phyloP scores from a whole-genome alignment of 495 filamentous ascomycete genomes.

The Penicillium manginii region DNA sequence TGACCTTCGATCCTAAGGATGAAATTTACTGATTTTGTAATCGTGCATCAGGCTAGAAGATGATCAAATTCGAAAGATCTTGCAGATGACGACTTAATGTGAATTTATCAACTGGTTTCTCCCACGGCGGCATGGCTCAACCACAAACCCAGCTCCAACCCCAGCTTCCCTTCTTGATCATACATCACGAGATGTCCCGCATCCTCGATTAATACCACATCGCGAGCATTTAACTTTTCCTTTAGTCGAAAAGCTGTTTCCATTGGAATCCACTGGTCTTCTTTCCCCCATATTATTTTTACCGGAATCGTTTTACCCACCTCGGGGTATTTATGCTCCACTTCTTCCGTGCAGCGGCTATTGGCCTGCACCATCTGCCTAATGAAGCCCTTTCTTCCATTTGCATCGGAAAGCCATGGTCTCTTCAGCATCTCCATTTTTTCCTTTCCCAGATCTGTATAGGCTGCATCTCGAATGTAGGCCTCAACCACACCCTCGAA shows the following conservation, averaged over 20 bases:
- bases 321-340: constrained; percentile 29
- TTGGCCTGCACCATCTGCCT: constrained; percentile 36
- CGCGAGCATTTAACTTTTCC: constrained; percentile 19
- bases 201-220: constrained; percentile 33
- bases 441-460: constrained; percentile 20
- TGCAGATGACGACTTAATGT: background rate
- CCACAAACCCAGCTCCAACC: constrained; percentile 34
- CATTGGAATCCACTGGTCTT: constrained; percentile 38
- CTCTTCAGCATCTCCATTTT: constrained; percentile 27
- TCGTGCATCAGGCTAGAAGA: background rate
- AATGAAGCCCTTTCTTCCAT: constrained; percentile 30
- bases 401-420: constrained; percentile 29
- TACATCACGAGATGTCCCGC: constrained; percentile 41
- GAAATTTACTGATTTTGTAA: background rate
- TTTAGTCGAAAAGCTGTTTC: constrained; percentile 28
- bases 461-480: constrained; percentile 37
- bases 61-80: background rate
- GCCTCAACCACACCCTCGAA: constrained; percentile 34
- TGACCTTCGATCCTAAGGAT: background rate
- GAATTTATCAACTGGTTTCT: background rate
- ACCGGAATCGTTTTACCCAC: constrained; percentile 33
- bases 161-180: constrained; percentile 35
- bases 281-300: constrained; percentile 38
- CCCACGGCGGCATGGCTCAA: constrained; percentile 5
- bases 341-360: constrained; percentile 27